Base-by-base conservation (phyloP, 1,284 basidiomycete genomes). In the Boletus subluridellus region DNA sequence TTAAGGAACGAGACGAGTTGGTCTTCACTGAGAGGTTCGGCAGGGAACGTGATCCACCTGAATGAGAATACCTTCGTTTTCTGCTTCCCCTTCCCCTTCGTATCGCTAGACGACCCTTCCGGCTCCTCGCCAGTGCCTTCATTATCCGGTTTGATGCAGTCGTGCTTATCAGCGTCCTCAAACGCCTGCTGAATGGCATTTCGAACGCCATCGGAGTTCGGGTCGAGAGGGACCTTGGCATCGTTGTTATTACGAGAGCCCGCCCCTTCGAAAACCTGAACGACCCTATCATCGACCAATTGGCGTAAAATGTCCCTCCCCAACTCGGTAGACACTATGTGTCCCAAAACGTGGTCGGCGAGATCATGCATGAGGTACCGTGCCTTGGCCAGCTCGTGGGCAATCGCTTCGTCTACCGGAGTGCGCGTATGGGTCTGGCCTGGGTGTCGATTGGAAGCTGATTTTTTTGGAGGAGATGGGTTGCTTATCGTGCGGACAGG, bases 1-100 rank as follows among this genome's bases (percentile, higher is more conserved):
- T 63, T 64, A 1, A 63, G 48, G 24, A 63, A 63, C 0, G 7
- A 12, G 5, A 63, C 62, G 6, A 63, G 53, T 15, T 32, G 30
- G 9, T 48, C 53, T 38, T 63, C 61, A 5, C 45, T 1, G 35
- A 63, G 21, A 0, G 48, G 51, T 11, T 49, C 54, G 1, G 21
- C 1, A 0, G 61, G 21, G 21, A 21, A 21, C 21, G 21, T 21
- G 21, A 21, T 21, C 21, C 21, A 21, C 21, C 21, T 21, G 10
- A 63, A 63, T 1, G 45, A 44, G 32, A 54, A 58, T 12, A 3
- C 17, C 10, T 32, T 30, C 6, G 3, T 4, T 34, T 49, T 49
- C 24, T 30, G 11, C 8, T 49, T 58, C 14, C 32, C 7, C n/a
- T 54, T 41, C 5, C 30, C 42, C 14, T 39, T 52, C 11, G 39